phyloP scores from a whole-genome alignment of 116 monocot genomes.

The Dioscorea cayenensis region DNA sequence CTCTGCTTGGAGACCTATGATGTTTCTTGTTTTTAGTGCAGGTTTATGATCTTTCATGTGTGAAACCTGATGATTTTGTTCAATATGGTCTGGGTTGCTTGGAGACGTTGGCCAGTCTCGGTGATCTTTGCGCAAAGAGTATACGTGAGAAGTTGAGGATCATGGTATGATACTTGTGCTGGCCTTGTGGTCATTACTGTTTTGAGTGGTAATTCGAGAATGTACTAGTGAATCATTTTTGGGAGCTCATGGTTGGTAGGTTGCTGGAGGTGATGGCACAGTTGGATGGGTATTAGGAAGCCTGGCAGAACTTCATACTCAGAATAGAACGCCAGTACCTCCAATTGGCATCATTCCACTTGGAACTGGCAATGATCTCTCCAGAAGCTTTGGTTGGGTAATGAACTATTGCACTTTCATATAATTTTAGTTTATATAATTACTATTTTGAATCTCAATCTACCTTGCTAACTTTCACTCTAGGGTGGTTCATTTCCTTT shows the following conservation, averaged over 20 bases:
- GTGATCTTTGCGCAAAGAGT: slow-evolving; percentile 49
- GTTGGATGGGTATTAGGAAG: slow-evolving; percentile 73
- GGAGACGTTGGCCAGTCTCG: slow-evolving; percentile 71
- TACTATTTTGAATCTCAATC: neutral
- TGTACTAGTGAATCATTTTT: neutral
- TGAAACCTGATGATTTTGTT: slow-evolving; percentile 74
- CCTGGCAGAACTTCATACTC: slow-evolving; percentile 41
- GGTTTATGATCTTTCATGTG: slow-evolving; percentile 75
- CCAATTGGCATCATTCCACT: slow-evolving; percentile 68
- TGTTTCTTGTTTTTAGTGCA: slow-evolving; percentile 16
- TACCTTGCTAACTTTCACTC: slow-evolving; percentile 4
- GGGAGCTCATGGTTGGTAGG: slow-evolving; percentile 24
- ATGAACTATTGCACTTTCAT: slow-evolving; percentile 2
- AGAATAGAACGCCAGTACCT: slow-evolving; percentile 53
- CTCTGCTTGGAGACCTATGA: neutral
- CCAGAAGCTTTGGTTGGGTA: slow-evolving; percentile 76
- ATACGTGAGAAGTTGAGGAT: slow-evolving; percentile 72
- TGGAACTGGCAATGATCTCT: slow-evolving; percentile 73
- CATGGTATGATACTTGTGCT: slow-evolving; percentile 43
- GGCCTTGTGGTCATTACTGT: neutral
- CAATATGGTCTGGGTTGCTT: slow-evolving; percentile 69
- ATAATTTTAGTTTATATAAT: neutral
- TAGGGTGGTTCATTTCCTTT: slow-evolving; percentile 91
- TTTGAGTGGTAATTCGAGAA: neutral
- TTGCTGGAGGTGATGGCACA: slow-evolving; percentile 77